A percentile compares a stretch with the other conserved stretches of the same genome.
Conservation (phyloP, 1,284 basidiomycete species). For the Tremellales sp. region DNA sequence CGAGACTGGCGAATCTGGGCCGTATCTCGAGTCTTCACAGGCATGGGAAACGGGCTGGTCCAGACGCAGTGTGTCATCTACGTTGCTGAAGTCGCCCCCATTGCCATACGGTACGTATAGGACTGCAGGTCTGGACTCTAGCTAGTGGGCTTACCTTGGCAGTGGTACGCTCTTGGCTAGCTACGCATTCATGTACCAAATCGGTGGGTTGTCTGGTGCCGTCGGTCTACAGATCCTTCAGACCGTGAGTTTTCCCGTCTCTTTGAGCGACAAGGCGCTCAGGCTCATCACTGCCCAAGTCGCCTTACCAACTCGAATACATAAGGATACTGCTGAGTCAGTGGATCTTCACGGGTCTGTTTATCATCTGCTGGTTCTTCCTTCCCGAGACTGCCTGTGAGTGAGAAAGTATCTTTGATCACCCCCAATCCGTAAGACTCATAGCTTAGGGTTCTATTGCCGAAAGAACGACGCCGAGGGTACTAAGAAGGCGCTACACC, state of each 20-base stretch:
- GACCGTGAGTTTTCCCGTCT: slow-evolving; percentile 1
- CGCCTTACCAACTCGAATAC: not conserved
- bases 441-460: not conserved
- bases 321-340: not conserved
- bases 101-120: slow-evolving; percentile 8
- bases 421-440: no score
- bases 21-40: slow-evolving; percentile 8
- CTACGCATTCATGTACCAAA: slow-evolving; percentile 6
- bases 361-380: not conserved
- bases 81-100: slow-evolving; percentile 11
- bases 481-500: not conserved
- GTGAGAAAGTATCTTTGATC: no score
- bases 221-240: slow-evolving; percentile 11
- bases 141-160: no score
- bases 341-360: not conserved
- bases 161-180: slow-evolving; percentile 7
- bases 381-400: not conserved
- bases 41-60: slow-evolving; percentile 6
- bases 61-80: slow-evolving; percentile 9
- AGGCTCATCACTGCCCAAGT: not conserved
- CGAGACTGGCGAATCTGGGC: slow-evolving; percentile 8
- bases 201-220: slow-evolving; percentile 6
- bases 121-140: no score
- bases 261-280: not conserved
- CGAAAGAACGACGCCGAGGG: not conserved